Percentiles rank a stretch among this genome's conserved stretches.
phyloP scores from a whole-genome alignment of 306 rosid genomes.

The Rosa multiflora region DNA sequence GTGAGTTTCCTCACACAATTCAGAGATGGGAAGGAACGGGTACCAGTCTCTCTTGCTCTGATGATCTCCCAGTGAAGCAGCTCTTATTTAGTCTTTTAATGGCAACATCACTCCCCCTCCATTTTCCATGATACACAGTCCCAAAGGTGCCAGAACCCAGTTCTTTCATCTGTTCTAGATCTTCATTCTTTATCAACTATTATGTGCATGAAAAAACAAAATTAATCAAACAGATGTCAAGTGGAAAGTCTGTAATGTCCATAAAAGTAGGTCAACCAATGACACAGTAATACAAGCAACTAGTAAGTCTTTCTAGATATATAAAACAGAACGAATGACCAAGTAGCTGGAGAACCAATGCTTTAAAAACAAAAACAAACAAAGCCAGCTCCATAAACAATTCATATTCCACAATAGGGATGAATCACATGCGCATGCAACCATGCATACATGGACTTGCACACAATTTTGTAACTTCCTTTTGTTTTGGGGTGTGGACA shows the following conservation, averaged over 20 bases:
- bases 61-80: constrained; percentile 82
- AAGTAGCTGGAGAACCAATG: background rate
- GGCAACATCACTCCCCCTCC: constrained; percentile 97
- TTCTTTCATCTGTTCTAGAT: constrained; percentile 88
- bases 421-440: background rate
- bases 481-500: background rate
- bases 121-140: constrained; percentile 93
- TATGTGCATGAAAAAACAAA: constrained; percentile 36
- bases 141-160: constrained; percentile 95
- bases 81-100: constrained; percentile 93
- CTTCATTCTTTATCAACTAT: constrained; percentile 80
- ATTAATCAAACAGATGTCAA: constrained; percentile 14
- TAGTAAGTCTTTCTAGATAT: background rate
- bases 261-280: background rate
- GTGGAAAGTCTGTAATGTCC: background rate
- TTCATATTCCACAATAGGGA: background rate
- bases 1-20: constrained; percentile 5
- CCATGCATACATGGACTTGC: background rate
- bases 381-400: background rate
- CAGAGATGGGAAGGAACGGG: constrained; percentile 23
- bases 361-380: background rate
- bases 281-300: background rate
- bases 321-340: background rate
- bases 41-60: constrained; percentile 97
- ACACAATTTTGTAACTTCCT: background rate